Evolutionary conservation across 805 yeast species (phyloP).

Genomic region (Pichia nanzhaoensis): DNA sequence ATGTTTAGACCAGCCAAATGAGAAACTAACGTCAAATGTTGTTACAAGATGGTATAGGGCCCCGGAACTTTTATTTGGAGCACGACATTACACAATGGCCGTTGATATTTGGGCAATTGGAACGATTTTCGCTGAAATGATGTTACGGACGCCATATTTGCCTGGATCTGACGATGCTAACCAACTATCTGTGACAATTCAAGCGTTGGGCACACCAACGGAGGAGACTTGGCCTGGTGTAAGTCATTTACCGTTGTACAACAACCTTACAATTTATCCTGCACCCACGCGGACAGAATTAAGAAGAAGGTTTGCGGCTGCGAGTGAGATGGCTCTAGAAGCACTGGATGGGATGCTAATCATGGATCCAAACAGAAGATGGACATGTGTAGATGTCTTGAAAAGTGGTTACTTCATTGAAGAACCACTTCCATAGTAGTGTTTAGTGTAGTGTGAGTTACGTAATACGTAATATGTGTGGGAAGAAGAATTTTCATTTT

Average conservation of each 20-base stretch:
- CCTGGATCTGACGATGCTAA: slow-evolving; percentile 90
- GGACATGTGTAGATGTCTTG: slow-evolving; percentile 58
- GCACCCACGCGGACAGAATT: slow-evolving; percentile 76
- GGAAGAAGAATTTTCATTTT: background rate
- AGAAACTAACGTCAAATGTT: slow-evolving; percentile 81
- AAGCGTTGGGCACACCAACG: slow-evolving; percentile 94
- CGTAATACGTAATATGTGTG: background rate
- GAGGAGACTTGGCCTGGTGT: slow-evolving; percentile 91
- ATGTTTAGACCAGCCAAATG: slow-evolving; percentile 69
- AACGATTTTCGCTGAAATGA: slow-evolving; percentile 88
- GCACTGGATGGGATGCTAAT: slow-evolving; percentile 64
- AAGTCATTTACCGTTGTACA: slow-evolving; percentile 67
- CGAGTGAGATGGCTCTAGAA: slow-evolving; percentile 77
- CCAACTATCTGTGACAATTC: slow-evolving; percentile 88
- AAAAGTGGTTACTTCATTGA: slow-evolving; percentile 64
- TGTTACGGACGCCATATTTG: slow-evolving; percentile 90
- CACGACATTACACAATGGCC: slow-evolving; percentile 81
- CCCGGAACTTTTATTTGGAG: slow-evolving; percentile 86
- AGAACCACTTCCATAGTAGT: slow-evolving; percentile 53
- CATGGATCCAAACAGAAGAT: slow-evolving; percentile 72
- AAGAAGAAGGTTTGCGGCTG: slow-evolving; percentile 81
- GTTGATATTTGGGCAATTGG: slow-evolving; percentile 97
- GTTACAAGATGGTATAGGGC: slow-evolving; percentile 98
- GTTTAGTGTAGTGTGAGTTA: background rate
- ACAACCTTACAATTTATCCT: slow-evolving; percentile 70